These are phyloP conservation scores for Alternaria sp. DNA, from an alignment of 2,329 filamentous ascomycete genomes.

Conservation along the genomic window DNA sequence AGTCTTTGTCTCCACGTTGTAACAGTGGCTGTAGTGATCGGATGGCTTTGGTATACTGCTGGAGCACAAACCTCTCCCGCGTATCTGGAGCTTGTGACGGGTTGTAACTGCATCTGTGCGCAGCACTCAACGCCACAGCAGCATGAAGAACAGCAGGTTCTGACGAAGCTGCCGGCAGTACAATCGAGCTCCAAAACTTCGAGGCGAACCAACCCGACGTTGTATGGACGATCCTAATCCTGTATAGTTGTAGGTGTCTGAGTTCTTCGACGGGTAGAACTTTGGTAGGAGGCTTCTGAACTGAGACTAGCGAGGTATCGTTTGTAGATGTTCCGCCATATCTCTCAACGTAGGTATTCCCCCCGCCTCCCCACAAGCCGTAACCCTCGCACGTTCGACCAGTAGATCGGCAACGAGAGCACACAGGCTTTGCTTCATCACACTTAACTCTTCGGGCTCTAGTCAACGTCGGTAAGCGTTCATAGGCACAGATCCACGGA, in stretches of 20 bases:
- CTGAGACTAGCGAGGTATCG: background rate
- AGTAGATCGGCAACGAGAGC: conserved; percentile 48
- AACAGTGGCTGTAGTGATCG: conserved; percentile 39
- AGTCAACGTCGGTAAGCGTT: background rate
- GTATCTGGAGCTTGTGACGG: conserved; percentile 17
- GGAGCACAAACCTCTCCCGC: conserved; percentile 46
- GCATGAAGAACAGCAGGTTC: conserved; percentile 57
- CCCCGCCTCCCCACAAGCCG: conserved; percentile 54
- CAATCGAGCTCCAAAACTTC: conserved; percentile 52
- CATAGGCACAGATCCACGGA: background rate
- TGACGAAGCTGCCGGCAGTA: conserved; percentile 51
- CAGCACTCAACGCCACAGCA: conserved; percentile 52
- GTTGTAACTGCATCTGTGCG: conserved; percentile 33
- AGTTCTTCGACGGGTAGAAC: conserved; percentile 3
- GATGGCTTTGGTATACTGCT: conserved; percentile 55
- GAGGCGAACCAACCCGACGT: conserved; percentile 16
- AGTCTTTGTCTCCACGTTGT: conserved; percentile 28
- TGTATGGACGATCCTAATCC: conserved; percentile 2
- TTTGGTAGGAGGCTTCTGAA: conserved; percentile 3
- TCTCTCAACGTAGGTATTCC: conserved; percentile 24
- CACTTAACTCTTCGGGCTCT: conserved; percentile 44
- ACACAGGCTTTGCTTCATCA: conserved; percentile 52
- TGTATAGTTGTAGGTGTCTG: conserved; percentile 13
- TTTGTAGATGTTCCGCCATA: conserved; percentile 3
- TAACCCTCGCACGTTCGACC: conserved; percentile 55